Evolutionary conservation across 1,284 basidiomycete species (phyloP), one percentile per base, ranked within the genome.

Genomic region (Ceratobasidium sp.): DNA sequence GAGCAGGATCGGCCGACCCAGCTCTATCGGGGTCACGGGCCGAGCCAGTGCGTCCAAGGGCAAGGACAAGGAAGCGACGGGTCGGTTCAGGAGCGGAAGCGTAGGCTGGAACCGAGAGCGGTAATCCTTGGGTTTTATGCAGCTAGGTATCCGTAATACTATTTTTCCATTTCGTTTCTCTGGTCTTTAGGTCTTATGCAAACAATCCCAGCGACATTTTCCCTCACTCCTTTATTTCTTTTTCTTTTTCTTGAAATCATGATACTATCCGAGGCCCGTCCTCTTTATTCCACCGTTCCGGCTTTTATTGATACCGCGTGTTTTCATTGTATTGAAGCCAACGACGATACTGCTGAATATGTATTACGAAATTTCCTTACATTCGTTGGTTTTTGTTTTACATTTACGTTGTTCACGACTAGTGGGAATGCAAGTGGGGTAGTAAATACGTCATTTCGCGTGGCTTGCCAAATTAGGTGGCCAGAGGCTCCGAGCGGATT

Each of bases 251-350:
- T 25, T 62, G 43, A 62, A 55, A 17, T 55, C 53, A 55, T 40
- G 53, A 22, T 55, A 55, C 34, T 49, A 25, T 7, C 7, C 8
- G 20, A n/a, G 45, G 20, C 20, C 20, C 22, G 22, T 49, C 20
- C 45, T 40, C 10, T 10, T 7, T 55, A 10, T 27, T n/a, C n/a
- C 27, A 55, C 29, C 12, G 34, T 50, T 32, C 43, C 38, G 58
- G 58, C 38, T 42, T 50, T 49, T 50, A 29, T 62, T 50, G 45
- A 35, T 43, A 50, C 49, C 22, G 38, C 58, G 58, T 62, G 58
- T 62, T 62, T 22, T 62, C 58, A 62, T 13, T 62, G 58, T 62
- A 62, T 62, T 38, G 58, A 34, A 62, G 58, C 58, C 45, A 34
- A 47, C 20, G 38, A 47, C 43, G 45, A 32, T 47, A 17, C 45